These are phyloP conservation scores for Penicillium mononematosum DNA, from an alignment of 495 filamentous ascomycete genomes.

Conservation along the genomic window DNA sequence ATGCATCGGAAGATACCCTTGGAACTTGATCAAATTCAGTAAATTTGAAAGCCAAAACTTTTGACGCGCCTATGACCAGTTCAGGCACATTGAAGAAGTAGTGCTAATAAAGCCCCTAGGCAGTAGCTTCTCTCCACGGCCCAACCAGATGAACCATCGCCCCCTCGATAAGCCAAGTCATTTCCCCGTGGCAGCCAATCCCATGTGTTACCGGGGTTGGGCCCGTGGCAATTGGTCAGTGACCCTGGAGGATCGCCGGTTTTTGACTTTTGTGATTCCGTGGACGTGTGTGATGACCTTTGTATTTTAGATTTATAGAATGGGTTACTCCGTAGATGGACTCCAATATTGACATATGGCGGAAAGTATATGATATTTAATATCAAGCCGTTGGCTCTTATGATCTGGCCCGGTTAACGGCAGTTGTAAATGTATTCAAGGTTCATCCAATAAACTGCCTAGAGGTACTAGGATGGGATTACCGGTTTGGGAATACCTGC, in stretches of 20 bases:
- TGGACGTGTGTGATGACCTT: slow-evolving; percentile 9
- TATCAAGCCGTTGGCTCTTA: not conserved
- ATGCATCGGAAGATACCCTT: not conserved
- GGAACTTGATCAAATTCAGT: not conserved
- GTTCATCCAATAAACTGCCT: not conserved
- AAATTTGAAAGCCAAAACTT: not conserved
- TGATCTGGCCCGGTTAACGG: not conserved
- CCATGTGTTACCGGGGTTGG: slow-evolving; percentile 6
- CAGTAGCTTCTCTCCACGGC: slow-evolving; percentile 27
- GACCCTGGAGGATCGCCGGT: slow-evolving; percentile 26
- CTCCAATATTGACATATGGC: too few species aligned
- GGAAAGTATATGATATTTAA: not conserved
- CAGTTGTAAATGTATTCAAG: not conserved
- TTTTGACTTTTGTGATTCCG: slow-evolving; percentile 29
- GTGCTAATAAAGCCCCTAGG: slow-evolving; percentile 8
- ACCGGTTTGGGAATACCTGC: not conserved
- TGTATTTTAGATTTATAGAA: not conserved
- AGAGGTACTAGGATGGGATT: not conserved
- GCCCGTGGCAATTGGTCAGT: slow-evolving; percentile 26
- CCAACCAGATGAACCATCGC: slow-evolving; percentile 26
- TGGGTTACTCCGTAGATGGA: not conserved
- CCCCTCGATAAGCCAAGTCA: slow-evolving; percentile 31
- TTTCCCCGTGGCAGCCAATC: slow-evolving; percentile 25
- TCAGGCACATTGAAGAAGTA: slow-evolving; percentile 11
- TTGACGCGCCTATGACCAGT: slow-evolving; percentile 16